Base-by-base conservation (phyloP, 805 yeast species). In the Hanseniaspora jakobsenii region DNA sequence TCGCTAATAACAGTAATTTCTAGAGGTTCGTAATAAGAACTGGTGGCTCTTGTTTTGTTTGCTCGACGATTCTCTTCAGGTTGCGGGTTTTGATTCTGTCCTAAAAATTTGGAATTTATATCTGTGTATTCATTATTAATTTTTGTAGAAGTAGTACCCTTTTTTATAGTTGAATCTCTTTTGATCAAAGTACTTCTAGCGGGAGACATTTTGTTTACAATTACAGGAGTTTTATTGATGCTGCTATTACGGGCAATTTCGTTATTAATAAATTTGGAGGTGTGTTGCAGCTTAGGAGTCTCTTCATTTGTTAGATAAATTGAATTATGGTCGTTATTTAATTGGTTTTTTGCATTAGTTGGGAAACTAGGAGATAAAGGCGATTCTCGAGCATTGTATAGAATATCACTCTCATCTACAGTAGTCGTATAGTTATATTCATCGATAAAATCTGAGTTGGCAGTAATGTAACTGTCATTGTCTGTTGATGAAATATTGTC, bases 401-500 rank as follows among this genome's bases (percentile, higher is more conserved):
- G n/a, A 21, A 34, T 34, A 22, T 34, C 37, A 6, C 6, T 22
- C 13, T 34, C 37, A 14, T 34, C 18, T 14, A 22, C 9, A 12
- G 31, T 12, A 22, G 27, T 27, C 13, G 30, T 22, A 34, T 13
- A 13, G 14, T 35, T 35, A 19, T 28, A 22, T 4, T 35, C 31
- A 3, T 35, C 36, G 7, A 19, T 21, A 5, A 42, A 16, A 12
- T 42, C 30, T 2, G 46, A 42, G n/a, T 35, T 35, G 3, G 46
- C 39, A 7, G 46, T 42, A 13, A 35, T 27, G 28, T 14, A 42
- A 23, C 46, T 42, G 16, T 35, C 46, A 12, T 13, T 27, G 22
- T 42, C 46, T 6, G 38, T 36, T 4, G 27, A 26, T n/a, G 39
- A 21, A 7, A 29, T 9, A 49, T 62, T 67, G 21, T 49, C 53